Conservation (phyloP, 2,329 filamentous ascomycete genomes). For the Talaromyces rugulosus region DNA sequence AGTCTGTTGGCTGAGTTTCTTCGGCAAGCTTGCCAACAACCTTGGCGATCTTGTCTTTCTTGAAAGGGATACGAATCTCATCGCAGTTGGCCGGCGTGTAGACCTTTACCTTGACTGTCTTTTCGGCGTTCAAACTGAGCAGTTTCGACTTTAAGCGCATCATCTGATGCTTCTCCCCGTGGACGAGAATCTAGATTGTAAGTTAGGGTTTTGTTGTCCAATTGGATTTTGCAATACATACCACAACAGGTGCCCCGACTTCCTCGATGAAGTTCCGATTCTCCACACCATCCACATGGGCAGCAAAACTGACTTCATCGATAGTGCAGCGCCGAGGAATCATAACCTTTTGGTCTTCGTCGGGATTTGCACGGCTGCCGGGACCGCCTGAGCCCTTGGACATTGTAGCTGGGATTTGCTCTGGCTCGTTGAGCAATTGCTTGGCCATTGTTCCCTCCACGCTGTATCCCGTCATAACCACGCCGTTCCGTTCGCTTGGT, state of each 20-base stretch:
- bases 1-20: slow-evolving; percentile 61
- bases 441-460: slow-evolving; percentile 99
- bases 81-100: slow-evolving; percentile 94
- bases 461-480: slow-evolving; percentile 97
- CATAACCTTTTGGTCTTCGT: slow-evolving; percentile 75
- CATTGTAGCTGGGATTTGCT: slow-evolving; percentile 93
- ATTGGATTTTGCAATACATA: slow-evolving; percentile 47
- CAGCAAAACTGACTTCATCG: slow-evolving; percentile 91
- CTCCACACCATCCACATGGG: slow-evolving; percentile 92
- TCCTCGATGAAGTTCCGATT: slow-evolving; percentile 97
- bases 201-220: slow-evolving; percentile 1
- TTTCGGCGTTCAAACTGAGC: slow-evolving; percentile 81
- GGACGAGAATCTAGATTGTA: slow-evolving; percentile 74
- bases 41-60: slow-evolving; percentile 89
- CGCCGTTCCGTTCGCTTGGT: slow-evolving; percentile 93
- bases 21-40: slow-evolving; percentile 91
- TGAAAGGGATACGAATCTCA: slow-evolving; percentile 91
- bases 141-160: slow-evolving; percentile 93
- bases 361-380: slow-evolving; percentile 57
- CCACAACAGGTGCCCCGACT: slow-evolving; percentile 84
- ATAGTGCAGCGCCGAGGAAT: slow-evolving; percentile 90
- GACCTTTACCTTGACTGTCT: slow-evolving; percentile 79
- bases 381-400: slow-evolving; percentile 55
- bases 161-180: slow-evolving; percentile 97
- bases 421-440: slow-evolving; percentile 89